Evolutionary conservation across 2,329 filamentous ascomycete genomes (phyloP).

Genomic region (Sporothrix protearum): DNA sequence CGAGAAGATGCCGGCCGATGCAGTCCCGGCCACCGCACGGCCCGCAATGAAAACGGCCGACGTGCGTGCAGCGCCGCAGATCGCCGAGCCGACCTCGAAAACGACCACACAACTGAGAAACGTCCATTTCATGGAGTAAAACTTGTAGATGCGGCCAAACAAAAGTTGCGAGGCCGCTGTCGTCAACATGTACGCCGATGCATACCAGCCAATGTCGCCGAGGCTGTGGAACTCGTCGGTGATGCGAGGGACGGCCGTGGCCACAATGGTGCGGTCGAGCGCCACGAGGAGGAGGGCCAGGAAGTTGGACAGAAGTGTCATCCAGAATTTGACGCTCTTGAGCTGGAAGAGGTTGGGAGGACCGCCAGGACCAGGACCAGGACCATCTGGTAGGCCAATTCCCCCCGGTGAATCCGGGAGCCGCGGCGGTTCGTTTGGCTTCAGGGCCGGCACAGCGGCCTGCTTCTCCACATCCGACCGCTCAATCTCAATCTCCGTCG

Average conservation of each 20-base stretch:
- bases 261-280: conserved; percentile 35
- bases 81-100: conserved; percentile 40
- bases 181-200: conserved; percentile 27
- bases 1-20: conserved; percentile 40
- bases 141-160: conserved; percentile 42
- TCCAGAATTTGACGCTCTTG: conserved; percentile 53
- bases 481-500: conserved; percentile 24
- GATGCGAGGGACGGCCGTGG: conserved; percentile 27
- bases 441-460: conserved; percentile 23
- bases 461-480: conserved; percentile 32
- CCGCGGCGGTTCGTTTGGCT: not conserved
- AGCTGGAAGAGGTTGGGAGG: conserved; percentile 47
- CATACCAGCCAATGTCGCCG: conserved; percentile 29
- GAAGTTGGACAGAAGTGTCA: conserved; percentile 50
- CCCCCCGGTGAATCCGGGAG: not conserved
- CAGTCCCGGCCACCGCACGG: conserved; percentile 41
- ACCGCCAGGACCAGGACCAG: not conserved
- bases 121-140: conserved; percentile 37
- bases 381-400: not conserved
- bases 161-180: conserved; percentile 35
- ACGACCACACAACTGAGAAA: conserved; percentile 36
- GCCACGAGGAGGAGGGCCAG: conserved; percentile 40
- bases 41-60: conserved; percentile 42
- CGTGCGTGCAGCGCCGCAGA: conserved; percentile 42
- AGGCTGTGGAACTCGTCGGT: conserved; percentile 27